Base-by-base conservation (phyloP, 2,329 filamentous ascomycete genomes). In the Purpureocillium lavendulum region DNA sequence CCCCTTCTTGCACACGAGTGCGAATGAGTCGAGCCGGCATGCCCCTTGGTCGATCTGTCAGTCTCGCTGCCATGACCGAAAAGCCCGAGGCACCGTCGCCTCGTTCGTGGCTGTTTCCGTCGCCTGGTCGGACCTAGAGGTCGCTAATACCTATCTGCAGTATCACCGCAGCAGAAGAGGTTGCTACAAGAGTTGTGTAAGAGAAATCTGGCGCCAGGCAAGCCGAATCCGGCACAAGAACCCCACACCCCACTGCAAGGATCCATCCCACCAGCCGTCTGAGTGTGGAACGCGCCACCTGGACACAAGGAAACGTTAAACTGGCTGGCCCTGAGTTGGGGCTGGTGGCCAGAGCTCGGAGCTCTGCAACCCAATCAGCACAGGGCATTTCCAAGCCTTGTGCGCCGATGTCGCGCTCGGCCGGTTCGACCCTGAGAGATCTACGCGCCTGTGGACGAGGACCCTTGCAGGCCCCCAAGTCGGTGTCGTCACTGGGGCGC, bases 181-280 rank as follows among this genome's bases (percentile, higher is more conserved):
- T 58, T 57, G 57, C 56, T 56, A 58, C 52, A 53, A 52, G 47
- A 45, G 44, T 55, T 59, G 54, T 58, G 57, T 59, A 59, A 61
- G 54, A 60, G 57, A 60, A 61, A 58, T 52, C 47, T 39, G 44
- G 43, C 36, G 45, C 34, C 39, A 37, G 45, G 43, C 38, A 47
- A 40, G 53, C 47, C 49, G 52, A 49, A 52, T 48, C 45, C 45
- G 49, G 49, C 43, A 45, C 39, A 10, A 40, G 35, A 42, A 50
- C 51, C 49, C 55, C 54, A 55, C 53, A 56, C 47, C 40, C 39
- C 44, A 41, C 45, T 45, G 42, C 40, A 46, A 31, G 36, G 31
- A 31, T 40, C 35, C 34, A 24, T 9, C 40, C 42, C 37, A 37
- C 33, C n/a, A n/a, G n/a, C 44, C 33, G 37, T 33, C 30, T 38